phyloP scores from a whole-genome alignment of 139 green algal genomes.

The Tetraselmis striata region DNA sequence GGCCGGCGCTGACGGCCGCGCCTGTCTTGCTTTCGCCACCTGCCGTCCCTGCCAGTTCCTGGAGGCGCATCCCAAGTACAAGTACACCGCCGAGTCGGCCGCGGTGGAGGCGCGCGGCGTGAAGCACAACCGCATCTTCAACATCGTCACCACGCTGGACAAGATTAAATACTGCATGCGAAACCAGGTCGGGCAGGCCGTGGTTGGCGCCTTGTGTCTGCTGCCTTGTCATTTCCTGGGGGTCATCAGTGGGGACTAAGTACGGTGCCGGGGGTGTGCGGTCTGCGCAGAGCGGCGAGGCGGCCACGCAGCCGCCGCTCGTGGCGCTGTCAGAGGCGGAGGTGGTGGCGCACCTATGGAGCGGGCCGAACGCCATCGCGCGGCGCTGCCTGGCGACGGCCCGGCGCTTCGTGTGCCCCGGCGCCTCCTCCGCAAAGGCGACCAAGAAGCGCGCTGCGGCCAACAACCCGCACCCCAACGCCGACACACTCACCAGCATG shows the following conservation, averaged over 20 bases:
- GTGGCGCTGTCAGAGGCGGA: constrained; percentile 47
- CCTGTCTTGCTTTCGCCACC: constrained; percentile 33
- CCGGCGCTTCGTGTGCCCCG: background rate
- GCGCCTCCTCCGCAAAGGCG: too few relatives aligned
- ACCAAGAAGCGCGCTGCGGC: too few relatives aligned
- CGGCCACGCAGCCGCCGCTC: constrained; percentile 43
- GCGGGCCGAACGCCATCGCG: background rate
- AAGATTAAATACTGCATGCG: constrained; percentile 71
- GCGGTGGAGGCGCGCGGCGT: constrained; percentile 34
- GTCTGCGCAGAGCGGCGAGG: background rate
- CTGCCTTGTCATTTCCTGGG: background rate
- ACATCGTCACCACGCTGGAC: constrained; percentile 83
- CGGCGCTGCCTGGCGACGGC: background rate
- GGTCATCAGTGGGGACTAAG: too few relatives aligned
- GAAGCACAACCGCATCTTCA: constrained; percentile 63
- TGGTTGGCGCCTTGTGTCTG: background rate
- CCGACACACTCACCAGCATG: too few relatives aligned
- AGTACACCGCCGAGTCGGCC: constrained; percentile 10
- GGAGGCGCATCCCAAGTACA: background rate
- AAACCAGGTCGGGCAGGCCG: constrained; percentile 16
- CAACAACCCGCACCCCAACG: too few relatives aligned
- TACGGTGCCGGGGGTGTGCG: too few relatives aligned
- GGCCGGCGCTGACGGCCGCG: constrained; percentile 33
- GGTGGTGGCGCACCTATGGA: constrained; percentile 62
- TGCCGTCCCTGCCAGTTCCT: constrained; percentile 4